Evolutionary conservation across 2,329 filamentous ascomycete genomes (phyloP), one percentile per base, ranked within the genome.

Genomic region (Xylaria sp.): DNA sequence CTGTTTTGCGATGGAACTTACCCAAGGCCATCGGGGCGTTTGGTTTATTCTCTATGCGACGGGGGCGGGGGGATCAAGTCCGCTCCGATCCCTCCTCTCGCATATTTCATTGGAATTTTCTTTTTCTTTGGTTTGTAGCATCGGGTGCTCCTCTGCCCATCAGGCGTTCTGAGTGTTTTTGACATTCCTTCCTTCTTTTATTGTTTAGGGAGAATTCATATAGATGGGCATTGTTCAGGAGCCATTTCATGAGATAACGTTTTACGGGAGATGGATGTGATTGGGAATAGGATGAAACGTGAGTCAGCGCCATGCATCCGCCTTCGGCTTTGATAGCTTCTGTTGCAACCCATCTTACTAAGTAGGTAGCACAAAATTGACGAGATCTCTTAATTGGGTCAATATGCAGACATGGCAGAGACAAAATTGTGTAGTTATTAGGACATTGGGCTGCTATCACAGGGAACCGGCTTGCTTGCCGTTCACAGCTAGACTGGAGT

Each of bases 401-500:
- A 1, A 7, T 1, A 2, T 48, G 10, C n/a, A 18, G 7, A 34
- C 28, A 13, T 43, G 25, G 39, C 41, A 55, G 45, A 41, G 48
- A 43, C 18, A 1, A n/a, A 39, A 36, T 59, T 36, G 30, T n/a
- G 43, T 52, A 53, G 39, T 60, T 65, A 65, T 65, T 65, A 65
- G 34, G 25, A 64, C 64, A 70, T 63, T 36, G 55, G 18, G 52
- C 15, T 65, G 20, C 30, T 62, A 28, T 34, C 15, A 64, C 32
- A 28, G 52, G 48, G 25, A 15, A 7, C n/a, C 45, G 23, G 46
- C 62, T 60, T 69, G 63, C 59, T 63, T 60, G 63, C 66, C 53
- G 67, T 72, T 65, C 70, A 68, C 68, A 63, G 60, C 64, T 60
- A 66, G 46, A 63, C 64, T 59, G 67, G 72, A 67, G 23, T 75